Base-by-base conservation (phyloP, 2,329 filamentous ascomycete genomes). In the Arthrobotrys conoides region DNA sequence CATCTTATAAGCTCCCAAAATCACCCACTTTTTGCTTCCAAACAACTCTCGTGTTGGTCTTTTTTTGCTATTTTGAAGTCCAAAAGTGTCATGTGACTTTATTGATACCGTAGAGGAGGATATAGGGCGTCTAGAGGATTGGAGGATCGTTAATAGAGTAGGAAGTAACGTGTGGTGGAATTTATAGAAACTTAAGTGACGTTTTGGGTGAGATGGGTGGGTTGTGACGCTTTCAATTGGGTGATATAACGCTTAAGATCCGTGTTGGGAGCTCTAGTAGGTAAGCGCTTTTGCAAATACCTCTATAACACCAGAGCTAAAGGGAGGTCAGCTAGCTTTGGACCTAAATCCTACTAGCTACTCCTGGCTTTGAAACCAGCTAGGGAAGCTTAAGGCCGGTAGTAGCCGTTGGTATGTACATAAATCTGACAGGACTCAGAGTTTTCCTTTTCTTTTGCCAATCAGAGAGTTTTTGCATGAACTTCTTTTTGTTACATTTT, bases 111-210 rank as follows among this genome's bases (percentile, higher is more conserved):
- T 9, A 41, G 51, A 10, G n/a, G 22, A 16, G 16, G 5, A 12
- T 33, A 2, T 55, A 3, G 24, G 24, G 51, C 51, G 24, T 55
- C 9, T 16, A 30, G 18, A 12, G 10, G 24, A 36, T 59, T 59
- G 16, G 18, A n/a, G 18, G 20, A 9, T 14, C 16, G 38, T 10
- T 8, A 3, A 8, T n/a, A n/a, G n/a, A 30, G 55, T 24, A 12
- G 14, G 33, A 38, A 38, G 8, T 38, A 38, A 10, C 36, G 36
- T 38, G 36, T 9, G 6, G 36, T 38, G 36, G 44, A 53, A 49
- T 66, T 66, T 66, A 66, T 66, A 66, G 63, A 24, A 66, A 51
- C 63, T 38, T n/a, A n/a, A n/a, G n/a, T n/a, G n/a, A 38, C 36
- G 12, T 38, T 30, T 30, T 30, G 27, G 27, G 6, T 9, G 10